Evolutionary conservation across 163 green algal species (phyloP), one percentile per base, ranked within the genome.

Genomic region (Picocystis sp.): DNA sequence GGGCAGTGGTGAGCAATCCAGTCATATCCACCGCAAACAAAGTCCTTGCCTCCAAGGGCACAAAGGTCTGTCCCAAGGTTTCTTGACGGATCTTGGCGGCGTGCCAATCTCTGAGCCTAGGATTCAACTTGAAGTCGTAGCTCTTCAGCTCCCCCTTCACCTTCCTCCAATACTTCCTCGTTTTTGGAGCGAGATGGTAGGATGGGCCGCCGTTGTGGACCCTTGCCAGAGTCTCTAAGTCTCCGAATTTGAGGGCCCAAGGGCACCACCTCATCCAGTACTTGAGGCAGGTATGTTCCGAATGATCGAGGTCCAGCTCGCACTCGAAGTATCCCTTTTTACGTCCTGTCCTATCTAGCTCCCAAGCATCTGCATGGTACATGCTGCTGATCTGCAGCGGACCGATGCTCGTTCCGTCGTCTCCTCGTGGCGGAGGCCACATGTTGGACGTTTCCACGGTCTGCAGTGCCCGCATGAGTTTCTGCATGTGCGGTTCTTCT

Each of bases 241-340:
- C 66, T 22, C 46, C 45, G 45, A 74, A 68, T 42, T 70, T 53
- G 23, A 74, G 64, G 21, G 66, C 66, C 66, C 64, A 74, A 9
- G 66, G 66, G 44, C 64, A 74, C 43, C 51, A 74, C 11, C 64
- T 35, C n/a, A 65, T 56, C 66, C 66, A 74, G 56, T 67, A 67
- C 10, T 15, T 19, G 21, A 72, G 24, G n/a, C 43, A 44, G 41
- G 65, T 73, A 2, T 43, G 17, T 52, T 73, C 62, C 24, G 62
- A 47, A 22, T 67, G 45, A 1, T 70, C 57, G 25, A 73, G 38
- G 21, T 73, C 63, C 51, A 38, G 29, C 29, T 72, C 46, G 33
- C 45, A 61, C 13, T 58, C 21, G 38, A 34, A 17, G 46, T 71
- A 71, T 8, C n/a, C 15, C 6, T 14, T 45, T 34, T 14, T 29